Conservation (phyloP, 768 basidiomycete species). For the Termitomyces sp. region DNA sequence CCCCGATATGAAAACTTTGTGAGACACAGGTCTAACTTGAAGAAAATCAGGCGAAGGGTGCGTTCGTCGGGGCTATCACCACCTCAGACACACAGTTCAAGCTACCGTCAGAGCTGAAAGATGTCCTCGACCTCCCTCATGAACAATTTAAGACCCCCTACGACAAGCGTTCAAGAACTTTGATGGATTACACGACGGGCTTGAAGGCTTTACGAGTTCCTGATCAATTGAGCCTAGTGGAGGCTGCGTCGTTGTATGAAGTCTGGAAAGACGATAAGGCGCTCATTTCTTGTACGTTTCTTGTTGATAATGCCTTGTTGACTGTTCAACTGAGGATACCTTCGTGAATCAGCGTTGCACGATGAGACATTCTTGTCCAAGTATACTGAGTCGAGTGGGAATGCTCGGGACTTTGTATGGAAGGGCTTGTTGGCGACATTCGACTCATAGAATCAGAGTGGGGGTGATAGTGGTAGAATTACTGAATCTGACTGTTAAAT, state of each 20-base stretch:
- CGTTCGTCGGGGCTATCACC: conserved; percentile 66
- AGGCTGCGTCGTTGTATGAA: conserved; percentile 73
- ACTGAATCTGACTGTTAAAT: not conserved
- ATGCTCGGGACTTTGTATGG: conserved; percentile 75
- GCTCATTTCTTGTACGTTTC: conserved; percentile 41
- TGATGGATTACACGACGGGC: conserved; percentile 51
- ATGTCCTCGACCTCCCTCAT: conserved; percentile 46
- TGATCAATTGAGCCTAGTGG: conserved; percentile 50
- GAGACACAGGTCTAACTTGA: not conserved
- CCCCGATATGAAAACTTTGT: not conserved
- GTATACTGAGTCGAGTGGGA: conserved; percentile 73
- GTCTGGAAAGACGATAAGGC: conserved; percentile 65
- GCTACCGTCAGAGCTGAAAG: conserved; percentile 56
- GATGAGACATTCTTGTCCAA: conserved; percentile 79
- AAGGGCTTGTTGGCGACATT: conserved; percentile 44
- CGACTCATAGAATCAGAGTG: conserved; percentile 5
- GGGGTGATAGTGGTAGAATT: not conserved
- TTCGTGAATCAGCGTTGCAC: conserved; percentile 21
- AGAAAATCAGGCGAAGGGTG: conserved; percentile 51
- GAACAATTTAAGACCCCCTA: conserved; percentile 46
- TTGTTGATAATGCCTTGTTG: not conserved
- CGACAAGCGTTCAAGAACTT: conserved; percentile 40
- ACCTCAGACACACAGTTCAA: conserved; percentile 52
- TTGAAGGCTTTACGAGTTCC: conserved; percentile 37
- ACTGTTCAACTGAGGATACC: not conserved